Evolutionary conservation across 306 rosid species (phyloP), one percentile per base, ranked within the genome.

Genomic region (Rosa chinensis): DNA sequence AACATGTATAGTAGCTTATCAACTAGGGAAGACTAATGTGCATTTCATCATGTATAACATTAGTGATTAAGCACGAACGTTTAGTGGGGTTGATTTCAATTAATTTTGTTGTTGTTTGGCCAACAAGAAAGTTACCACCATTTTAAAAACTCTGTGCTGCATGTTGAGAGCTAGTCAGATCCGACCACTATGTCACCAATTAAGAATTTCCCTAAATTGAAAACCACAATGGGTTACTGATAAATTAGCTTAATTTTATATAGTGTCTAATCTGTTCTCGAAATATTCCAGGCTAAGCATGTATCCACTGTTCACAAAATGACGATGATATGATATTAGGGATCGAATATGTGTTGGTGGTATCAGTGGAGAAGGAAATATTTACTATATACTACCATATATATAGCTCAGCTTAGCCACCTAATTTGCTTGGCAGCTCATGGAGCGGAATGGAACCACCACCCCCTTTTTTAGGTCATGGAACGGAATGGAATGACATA

Each of bases 101-200:
- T 75, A 25, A 2, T 58, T n/a, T 7, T 16, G 17, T 9, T 39
- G 50, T 56, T 6, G 50, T 56, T 74, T 20, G 73, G 18, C 73
- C 32, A 68, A 64, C 14, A 32, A 59, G 1, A 43, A 16, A 72
- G 13, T 11, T 0, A 37, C 4, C 43, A 68, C 21, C 64, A 47
- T 18, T 5, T 35, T 13, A 50, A 18, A 53, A 42, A 40, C 6
- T 35, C 10, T 28, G 53, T 18, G 25, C 35, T 17, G 71, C 44
- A 64, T 14, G 78, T 73, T 72, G 78, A 39, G 55, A 72, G 68
- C 83, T 73, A 64, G 78, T 64, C 79, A 66, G 74, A 80, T 21
- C 16, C 39, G 28, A 80, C 76, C 53, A 73, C 11, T 59, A 10
- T 8, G 12, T 62, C 28, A 28, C 64, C 13, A 58, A 10, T 59